phyloP scores from a whole-genome alignment of 176 grass and related monocot species.

The Puccinellia tenuiflora region DNA sequence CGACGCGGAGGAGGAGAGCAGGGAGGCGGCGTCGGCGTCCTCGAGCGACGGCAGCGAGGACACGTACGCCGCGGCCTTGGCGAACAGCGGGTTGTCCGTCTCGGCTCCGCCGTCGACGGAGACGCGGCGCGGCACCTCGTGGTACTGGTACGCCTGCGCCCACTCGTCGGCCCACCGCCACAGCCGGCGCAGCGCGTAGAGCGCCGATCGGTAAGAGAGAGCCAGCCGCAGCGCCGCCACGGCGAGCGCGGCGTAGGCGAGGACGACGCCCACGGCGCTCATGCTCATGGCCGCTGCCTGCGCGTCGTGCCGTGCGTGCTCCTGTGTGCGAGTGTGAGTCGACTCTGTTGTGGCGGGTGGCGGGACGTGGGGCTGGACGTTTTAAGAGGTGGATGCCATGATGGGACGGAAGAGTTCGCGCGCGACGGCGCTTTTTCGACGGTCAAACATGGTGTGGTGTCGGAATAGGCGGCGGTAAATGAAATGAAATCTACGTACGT shows the following conservation, averaged over 20 bases:
- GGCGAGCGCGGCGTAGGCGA: conserved; percentile 23
- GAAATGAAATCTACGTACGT: background rate
- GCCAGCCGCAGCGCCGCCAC: conserved; percentile 39
- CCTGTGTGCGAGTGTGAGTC: background rate
- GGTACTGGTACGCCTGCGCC: conserved; percentile 71
- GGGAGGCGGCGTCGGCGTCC: conserved; percentile 29
- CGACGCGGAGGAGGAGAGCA: conserved; percentile 32
- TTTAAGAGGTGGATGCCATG: background rate
- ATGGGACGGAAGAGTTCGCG: background rate
- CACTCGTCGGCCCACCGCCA: conserved; percentile 65
- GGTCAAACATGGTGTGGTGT: background rate
- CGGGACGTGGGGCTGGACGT: background rate
- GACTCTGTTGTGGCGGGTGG: background rate
- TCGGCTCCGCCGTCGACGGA: background rate
- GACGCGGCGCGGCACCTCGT: conserved; percentile 45
- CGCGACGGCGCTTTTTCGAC: background rate
- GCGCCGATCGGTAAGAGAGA: conserved; percentile 52
- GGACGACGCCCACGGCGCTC: background rate
- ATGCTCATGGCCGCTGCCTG: background rate
- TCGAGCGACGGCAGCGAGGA: conserved; percentile 52
- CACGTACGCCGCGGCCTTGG: conserved; percentile 40
- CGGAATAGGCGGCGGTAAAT: background rate
- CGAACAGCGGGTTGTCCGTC: conserved; percentile 44
- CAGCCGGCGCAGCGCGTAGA: conserved; percentile 29
- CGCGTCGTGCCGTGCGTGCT: background rate